Evolutionary conservation across 140 eudicot genomes (phyloP), one percentile per base, ranked within the genome.

Genomic region (Eryngium alpinum): DNA sequence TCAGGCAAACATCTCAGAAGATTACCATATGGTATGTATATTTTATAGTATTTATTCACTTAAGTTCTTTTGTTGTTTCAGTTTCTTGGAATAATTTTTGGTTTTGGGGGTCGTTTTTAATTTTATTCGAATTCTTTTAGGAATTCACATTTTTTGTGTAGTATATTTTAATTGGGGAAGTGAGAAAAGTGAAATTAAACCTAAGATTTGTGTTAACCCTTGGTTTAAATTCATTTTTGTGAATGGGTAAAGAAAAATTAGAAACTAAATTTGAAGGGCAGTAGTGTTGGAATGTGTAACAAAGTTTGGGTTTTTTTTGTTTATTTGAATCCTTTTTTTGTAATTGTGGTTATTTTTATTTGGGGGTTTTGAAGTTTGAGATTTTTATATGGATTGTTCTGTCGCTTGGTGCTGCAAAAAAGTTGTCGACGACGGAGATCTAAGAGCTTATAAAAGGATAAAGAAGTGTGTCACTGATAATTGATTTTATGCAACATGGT

Each of bases 401-500:
- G 57, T 43, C 24, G 72, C 80, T 82, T 82, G 81, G 77, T 81
- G 57, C 31, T 76, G 87, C 92, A 95, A 89, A 92, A 84, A 95
- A 95, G 87, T 62, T 67, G 29, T 91, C 99, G 66, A 97, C 99
- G 29, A n/a, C 80, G 62, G 99, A 94, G 71, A 74, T 92, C 59
- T 94, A 92, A 63, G 92, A 94, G 79, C 86, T 94, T 19, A 85
- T 94, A 43, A 94, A 85, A 81, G 97, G 94, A 77, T 96, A 92
- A 75, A 90, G 98, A 83, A 90, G 87, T 53, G 97, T 94, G 50
- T 97, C 98, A 1, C 29, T 94, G 66, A 75, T 94, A 22, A 92
- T 94, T 49, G 99, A 91, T 85, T 94, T 82, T 94, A 94, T 56
- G 97, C 99, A 1, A 92, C 97, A 28, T 94, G 98, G 98, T 94